These are phyloP conservation scores for Nicotiana benthamiana DNA, from an alignment of 257 asterid species.

Conservation along the genomic window DNA sequence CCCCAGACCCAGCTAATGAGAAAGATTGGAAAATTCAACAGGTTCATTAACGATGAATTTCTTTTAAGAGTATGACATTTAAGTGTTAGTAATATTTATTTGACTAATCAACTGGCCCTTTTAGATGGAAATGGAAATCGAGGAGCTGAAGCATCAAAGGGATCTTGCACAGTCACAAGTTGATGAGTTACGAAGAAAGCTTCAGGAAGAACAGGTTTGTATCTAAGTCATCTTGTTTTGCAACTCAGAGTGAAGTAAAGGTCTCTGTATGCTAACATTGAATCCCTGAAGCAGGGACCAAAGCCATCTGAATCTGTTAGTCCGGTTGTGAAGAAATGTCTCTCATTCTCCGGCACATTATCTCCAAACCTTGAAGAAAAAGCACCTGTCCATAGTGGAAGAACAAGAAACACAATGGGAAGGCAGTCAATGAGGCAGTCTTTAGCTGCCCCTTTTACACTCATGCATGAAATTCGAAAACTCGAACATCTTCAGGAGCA, in stretches of 20 bases:
- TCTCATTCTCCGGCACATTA: slow-evolving; percentile 64
- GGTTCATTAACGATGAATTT: slow-evolving; percentile 36
- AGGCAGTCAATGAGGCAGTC: slow-evolving; percentile 84
- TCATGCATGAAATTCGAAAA: slow-evolving; percentile 89
- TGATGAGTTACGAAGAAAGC: slow-evolving; percentile 70
- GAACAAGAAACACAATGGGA: slow-evolving; percentile 48
- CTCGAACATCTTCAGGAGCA: slow-evolving; percentile 98
- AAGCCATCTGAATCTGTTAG: slow-evolving; percentile 40
- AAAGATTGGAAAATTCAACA: slow-evolving; percentile 65
- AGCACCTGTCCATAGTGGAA: slow-evolving; percentile 30
- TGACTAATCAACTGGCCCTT: background rate
- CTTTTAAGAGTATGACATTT: background rate
- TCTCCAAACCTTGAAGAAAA: slow-evolving; percentile 56
- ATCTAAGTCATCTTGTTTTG: background rate
- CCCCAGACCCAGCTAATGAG: slow-evolving; percentile 72
- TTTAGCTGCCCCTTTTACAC: slow-evolving; percentile 77
- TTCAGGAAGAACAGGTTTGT: slow-evolving; percentile 64
- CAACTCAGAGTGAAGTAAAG: background rate
- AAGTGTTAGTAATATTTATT: slow-evolving; percentile 3
- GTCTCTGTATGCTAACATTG: background rate
- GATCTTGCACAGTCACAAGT: slow-evolving; percentile 85
- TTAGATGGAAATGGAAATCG: slow-evolving; percentile 93
- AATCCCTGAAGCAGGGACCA: slow-evolving; percentile 28
- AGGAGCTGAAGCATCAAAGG: slow-evolving; percentile 83
- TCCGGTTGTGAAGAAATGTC: slow-evolving; percentile 72